Base-by-base conservation (phyloP, 129 eudicot species). In the Escallonia rubra region DNA sequence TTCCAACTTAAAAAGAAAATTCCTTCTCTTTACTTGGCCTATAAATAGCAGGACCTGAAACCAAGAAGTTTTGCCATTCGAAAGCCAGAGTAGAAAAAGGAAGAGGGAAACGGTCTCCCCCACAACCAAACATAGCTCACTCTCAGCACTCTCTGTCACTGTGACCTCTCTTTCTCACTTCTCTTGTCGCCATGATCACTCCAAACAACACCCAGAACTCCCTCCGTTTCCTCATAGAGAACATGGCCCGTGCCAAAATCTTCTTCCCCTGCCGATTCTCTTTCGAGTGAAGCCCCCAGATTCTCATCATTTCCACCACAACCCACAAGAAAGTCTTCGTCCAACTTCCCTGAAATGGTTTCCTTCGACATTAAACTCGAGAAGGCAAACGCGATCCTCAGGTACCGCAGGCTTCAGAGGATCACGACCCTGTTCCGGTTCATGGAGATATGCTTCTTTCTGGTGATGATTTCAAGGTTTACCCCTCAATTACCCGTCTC, bases 341-440 rank as follows among this genome's bases (percentile, higher is more conserved):
- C 5, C 43, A n/a, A 42, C 13, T 41, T 23, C 3, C 73, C 7
- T 64, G 46, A 61, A 23, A 90, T 91, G 97, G 83, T 77, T 54
- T 77, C 95, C 0, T 59, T 80, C 70, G 72, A 83, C 58, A 43
- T 85, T 8, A 87, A 73, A 85, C 53, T 66, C 3, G 97, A 85
- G 70, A 91, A 85, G 14, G 78, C 90, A 12, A 85, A 83, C 78
- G 83, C 79, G 45, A 79, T 76, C 43, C 70, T 61, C 6, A 76
- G 80, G 57, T 68, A 68, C 86, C 66, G 67, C 1, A 72, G 73
- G 43, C 45, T 74, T 57, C 79, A 78, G 3, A 75, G 39, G 38
- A 51, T 88, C 84, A 69, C 91, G 12, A 59, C 56, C 65, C 44
- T 88, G 44, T 88, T 92, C 60, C 81, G 96, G 41, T 41, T 80